phyloP scores from a whole-genome alignment of 73 alveolate genomes.

The Paramecium octaurelia region DNA sequence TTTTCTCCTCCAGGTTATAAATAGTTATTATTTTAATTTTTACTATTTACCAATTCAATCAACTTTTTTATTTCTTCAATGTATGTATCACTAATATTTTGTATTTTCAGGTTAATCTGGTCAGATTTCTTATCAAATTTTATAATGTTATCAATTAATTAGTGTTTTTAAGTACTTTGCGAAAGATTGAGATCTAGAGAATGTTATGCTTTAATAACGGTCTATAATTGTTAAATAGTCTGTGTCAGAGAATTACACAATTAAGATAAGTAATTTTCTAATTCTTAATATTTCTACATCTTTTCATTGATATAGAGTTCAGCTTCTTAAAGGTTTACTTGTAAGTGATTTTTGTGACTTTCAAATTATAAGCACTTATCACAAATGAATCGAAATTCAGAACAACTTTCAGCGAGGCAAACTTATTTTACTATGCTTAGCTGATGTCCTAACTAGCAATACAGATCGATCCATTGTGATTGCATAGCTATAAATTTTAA shows the following conservation, averaged over 20 bases:
- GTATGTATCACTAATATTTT: neutral
- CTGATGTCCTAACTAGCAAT: neutral
- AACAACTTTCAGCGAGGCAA: neutral
- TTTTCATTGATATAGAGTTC: neutral
- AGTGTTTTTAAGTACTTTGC: neutral
- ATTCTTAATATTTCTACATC: neutral
- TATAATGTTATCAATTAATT: neutral
- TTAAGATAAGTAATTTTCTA: neutral
- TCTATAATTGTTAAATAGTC: neutral
- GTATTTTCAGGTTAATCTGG: neutral
- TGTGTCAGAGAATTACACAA: neutral
- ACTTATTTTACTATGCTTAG: neutral
- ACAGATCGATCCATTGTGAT: neutral
- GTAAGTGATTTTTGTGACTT: neutral
- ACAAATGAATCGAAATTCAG: neutral
- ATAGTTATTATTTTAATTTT: no score
- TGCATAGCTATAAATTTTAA: neutral
- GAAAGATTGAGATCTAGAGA: neutral
- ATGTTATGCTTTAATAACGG: neutral
- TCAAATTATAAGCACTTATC: neutral
- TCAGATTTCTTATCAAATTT: neutral
- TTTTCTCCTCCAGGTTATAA: neutral
- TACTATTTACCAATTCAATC: neutral
- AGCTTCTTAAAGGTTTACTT: neutral
- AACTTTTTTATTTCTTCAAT: neutral